Conservation (phyloP, 2,329 filamentous ascomycete species). For the Claviceps lovelessii region DNA sequence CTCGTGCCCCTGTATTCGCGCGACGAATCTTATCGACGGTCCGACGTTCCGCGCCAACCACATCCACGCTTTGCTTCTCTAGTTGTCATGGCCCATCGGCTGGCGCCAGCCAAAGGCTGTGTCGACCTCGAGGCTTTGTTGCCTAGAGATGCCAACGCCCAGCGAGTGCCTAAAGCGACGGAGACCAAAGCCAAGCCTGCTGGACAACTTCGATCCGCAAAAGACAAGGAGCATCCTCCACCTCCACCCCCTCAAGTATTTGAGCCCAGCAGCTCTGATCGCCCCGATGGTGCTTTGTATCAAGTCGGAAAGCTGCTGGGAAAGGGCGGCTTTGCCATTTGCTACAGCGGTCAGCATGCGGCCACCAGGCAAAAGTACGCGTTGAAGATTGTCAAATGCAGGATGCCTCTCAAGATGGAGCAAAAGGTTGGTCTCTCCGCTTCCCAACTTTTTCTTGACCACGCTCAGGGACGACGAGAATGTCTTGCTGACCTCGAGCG, state of each 20-base stretch:
- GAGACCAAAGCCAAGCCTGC: slow-evolving; percentile 39
- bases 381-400: slow-evolving; percentile 70
- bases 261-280: slow-evolving; percentile 53
- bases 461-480: not conserved
- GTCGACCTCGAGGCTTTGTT: slow-evolving; percentile 49
- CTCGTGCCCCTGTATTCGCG: not conserved
- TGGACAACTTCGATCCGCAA: slow-evolving; percentile 39
- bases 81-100: slow-evolving; percentile 31
- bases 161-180: slow-evolving; percentile 32
- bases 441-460: too few relatives aligned
- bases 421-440: slow-evolving; percentile 49
- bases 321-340: slow-evolving; percentile 72
- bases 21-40: not conserved
- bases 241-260: slow-evolving; percentile 45
- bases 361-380: slow-evolving; percentile 55
- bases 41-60: slow-evolving; percentile 1
- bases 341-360: slow-evolving; percentile 56
- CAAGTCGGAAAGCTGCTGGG: slow-evolving; percentile 60
- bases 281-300: slow-evolving; percentile 56
- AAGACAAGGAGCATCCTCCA: slow-evolving; percentile 52
- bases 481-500: not conserved
- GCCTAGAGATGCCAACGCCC: slow-evolving; percentile 49
- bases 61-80: slow-evolving; percentile 1
- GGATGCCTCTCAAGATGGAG: slow-evolving; percentile 71
- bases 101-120: slow-evolving; percentile 31